Evolutionary conservation across 306 rosid species (phyloP).

Genomic region (Phaseolus lunatus): DNA sequence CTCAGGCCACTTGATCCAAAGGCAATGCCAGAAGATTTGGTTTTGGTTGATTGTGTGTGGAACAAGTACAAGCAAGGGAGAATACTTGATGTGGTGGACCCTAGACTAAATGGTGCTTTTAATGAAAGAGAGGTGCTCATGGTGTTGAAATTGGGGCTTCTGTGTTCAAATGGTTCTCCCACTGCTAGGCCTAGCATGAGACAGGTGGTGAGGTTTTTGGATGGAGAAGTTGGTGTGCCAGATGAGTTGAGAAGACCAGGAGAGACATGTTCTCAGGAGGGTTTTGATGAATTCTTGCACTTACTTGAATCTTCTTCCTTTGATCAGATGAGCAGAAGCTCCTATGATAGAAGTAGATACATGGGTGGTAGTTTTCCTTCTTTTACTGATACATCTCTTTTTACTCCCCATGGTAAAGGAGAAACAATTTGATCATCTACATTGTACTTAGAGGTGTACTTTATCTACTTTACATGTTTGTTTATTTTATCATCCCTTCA

Average conservation of each 20-base stretch:
- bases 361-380: constrained; percentile 52
- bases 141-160: constrained; percentile 74
- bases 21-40: constrained; percentile 56
- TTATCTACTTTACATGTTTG: not conserved
- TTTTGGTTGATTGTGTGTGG: constrained; percentile 85
- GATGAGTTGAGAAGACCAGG: constrained; percentile 48
- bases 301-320: constrained; percentile 60
- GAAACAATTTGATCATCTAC: constrained; percentile 42
- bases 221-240: constrained; percentile 61
- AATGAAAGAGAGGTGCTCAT: constrained; percentile 51
- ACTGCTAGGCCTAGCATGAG: constrained; percentile 69
- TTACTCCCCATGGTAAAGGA: constrained; percentile 47
- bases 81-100: constrained; percentile 63
- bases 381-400: constrained; percentile 49
- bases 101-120: constrained; percentile 51
- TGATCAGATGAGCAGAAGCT: constrained; percentile 47
- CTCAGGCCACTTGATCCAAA: constrained; percentile 71
- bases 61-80: constrained; percentile 57
- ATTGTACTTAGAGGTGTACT: not conserved
- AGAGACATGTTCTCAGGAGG: constrained; percentile 46
- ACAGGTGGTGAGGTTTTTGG: constrained; percentile 64
- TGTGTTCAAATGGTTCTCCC: constrained; percentile 61
- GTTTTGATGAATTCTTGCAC: constrained; percentile 66
- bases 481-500: constrained; percentile 15
- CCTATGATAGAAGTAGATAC: constrained; percentile 40